Conservation (phyloP, 768 basidiomycete genomes). For the Russula sp. region DNA sequence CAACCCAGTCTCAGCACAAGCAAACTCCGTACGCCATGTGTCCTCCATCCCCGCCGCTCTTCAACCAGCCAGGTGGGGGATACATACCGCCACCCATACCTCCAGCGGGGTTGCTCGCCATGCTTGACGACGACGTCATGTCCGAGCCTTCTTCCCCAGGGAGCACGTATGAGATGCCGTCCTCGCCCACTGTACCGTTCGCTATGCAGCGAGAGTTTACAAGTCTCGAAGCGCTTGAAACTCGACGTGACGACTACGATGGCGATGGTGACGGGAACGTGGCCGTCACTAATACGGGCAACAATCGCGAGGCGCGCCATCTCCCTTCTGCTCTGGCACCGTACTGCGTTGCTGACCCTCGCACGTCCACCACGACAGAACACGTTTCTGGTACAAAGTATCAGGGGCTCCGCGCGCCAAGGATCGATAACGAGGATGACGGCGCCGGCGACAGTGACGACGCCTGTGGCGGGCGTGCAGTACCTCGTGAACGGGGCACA, state of each 20-base stretch:
- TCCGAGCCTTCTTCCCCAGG: slow-evolving; percentile 21
- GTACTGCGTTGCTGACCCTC: slow-evolving; percentile 12
- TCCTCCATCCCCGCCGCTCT: slow-evolving; percentile 8
- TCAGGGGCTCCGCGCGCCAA: slow-evolving; percentile 6
- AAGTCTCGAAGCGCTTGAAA: slow-evolving; percentile 18
- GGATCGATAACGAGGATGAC: neutral
- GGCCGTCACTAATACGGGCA: neutral
- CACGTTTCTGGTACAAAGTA: slow-evolving; percentile 10
- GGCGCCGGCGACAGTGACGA: neutral
- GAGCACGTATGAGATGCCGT: slow-evolving; percentile 23
- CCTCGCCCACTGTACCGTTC: neutral
- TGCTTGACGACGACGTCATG: slow-evolving; percentile 19
- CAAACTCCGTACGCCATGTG: neutral
- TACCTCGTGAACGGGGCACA: slow-evolving; percentile 23
- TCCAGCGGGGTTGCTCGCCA: slow-evolving; percentile 1
- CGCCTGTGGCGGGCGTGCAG: neutral
- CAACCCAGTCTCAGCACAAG: slow-evolving; percentile 1
- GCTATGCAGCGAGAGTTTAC: slow-evolving; percentile 23
- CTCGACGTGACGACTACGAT: slow-evolving; percentile 1
- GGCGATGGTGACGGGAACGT: neutral
- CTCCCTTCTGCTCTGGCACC: slow-evolving; percentile 17
- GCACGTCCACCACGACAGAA: slow-evolving; percentile 20
- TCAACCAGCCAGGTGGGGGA: slow-evolving; percentile 2
- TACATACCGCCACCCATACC: neutral
- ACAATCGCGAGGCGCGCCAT: slow-evolving; percentile 25